Percentiles rank a stretch among this genome's conserved stretches.
Evolutionary conservation across 768 basidiomycete genomes (phyloP).

Genomic region (Gautieria morchelliformis): DNA sequence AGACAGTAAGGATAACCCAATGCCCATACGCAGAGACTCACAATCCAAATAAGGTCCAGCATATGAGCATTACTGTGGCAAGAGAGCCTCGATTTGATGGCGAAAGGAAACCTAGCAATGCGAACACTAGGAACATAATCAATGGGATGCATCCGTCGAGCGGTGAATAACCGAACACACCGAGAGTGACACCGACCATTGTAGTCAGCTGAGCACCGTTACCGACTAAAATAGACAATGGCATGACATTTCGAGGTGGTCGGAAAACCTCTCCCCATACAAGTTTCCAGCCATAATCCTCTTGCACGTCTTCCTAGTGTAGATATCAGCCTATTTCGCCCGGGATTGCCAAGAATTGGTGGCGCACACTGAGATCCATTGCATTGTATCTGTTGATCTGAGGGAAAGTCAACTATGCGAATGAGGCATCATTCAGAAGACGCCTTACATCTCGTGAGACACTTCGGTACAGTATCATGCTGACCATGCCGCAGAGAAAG

Average conservation of each 20-base stretch:
- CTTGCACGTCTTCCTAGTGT: constrained; percentile 82
- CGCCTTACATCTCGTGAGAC: constrained; percentile 76
- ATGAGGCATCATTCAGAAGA: not conserved
- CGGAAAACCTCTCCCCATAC: constrained; percentile 96
- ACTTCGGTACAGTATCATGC: constrained; percentile 77
- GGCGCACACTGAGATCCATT: constrained; percentile 73
- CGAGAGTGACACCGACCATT: constrained; percentile 83
- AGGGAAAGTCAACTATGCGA: constrained; percentile 1
- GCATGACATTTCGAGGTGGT: constrained; percentile 63
- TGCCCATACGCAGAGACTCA: constrained; percentile 20
- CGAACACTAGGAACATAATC: constrained; percentile 53
- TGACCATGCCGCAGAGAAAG: constrained; percentile 90
- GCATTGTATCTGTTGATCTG: constrained; percentile 92
- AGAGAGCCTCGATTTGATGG: constrained; percentile 93
- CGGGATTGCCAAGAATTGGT: not conserved
- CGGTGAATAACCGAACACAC: constrained; percentile 26
- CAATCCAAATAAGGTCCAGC: constrained; percentile 91
- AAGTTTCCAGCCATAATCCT: constrained; percentile 98
- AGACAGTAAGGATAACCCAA: constrained; percentile 7
- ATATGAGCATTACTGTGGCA: constrained; percentile 89
- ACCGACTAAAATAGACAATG: constrained; percentile 80
- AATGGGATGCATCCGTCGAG: not conserved
- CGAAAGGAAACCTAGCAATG: constrained; percentile 84
- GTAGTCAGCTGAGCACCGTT: constrained; percentile 80
- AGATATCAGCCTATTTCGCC: not conserved